Conservation (phyloP, 176 grass and related monocot genomes). For the Phragmites australis region DNA sequence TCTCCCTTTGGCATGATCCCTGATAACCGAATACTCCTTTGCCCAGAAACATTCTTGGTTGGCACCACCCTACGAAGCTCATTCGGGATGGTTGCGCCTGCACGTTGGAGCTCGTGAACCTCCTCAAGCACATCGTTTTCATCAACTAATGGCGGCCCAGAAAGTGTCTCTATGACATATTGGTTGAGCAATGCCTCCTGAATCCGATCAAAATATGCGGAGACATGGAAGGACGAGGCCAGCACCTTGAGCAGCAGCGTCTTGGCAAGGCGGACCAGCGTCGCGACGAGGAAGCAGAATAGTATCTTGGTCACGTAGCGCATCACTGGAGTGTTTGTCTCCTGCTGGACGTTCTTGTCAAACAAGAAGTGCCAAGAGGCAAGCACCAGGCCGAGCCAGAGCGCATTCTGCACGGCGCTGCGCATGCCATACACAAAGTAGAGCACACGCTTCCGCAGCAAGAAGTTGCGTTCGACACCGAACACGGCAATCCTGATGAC, state of each 20-base stretch:
- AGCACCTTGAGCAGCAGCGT: constrained; percentile 82
- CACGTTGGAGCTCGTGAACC: constrained; percentile 61
- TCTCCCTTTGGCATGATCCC: constrained; percentile 47
- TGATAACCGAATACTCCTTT: constrained; percentile 42
- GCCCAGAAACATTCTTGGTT: constrained; percentile 43
- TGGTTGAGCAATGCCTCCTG: constrained; percentile 83
- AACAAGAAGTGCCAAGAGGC: constrained; percentile 76
- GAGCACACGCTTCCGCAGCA: constrained; percentile 70
- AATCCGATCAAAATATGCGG: constrained; percentile 82
- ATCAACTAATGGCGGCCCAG: constrained; percentile 60
- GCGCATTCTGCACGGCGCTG: constrained; percentile 59
- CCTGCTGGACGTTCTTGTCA: constrained; percentile 51
- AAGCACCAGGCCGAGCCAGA: constrained; percentile 76
- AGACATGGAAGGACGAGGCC: constrained; percentile 80
- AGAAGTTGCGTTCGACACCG: constrained; percentile 72
- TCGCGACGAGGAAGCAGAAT: constrained; percentile 67
- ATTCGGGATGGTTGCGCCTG: constrained; percentile 54
- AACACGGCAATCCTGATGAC: constrained; percentile 67
- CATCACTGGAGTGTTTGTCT: constrained; percentile 39
- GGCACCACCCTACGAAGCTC: constrained; percentile 47
- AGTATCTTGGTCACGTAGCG: constrained; percentile 77
- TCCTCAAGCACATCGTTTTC: constrained; percentile 63
- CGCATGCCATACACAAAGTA: constrained; percentile 89
- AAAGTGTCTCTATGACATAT: constrained; percentile 74
- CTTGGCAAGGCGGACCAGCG: constrained; percentile 69